Base-by-base conservation (phyloP, 2,329 filamentous ascomycete genomes). In the Diaporthe sp. region DNA sequence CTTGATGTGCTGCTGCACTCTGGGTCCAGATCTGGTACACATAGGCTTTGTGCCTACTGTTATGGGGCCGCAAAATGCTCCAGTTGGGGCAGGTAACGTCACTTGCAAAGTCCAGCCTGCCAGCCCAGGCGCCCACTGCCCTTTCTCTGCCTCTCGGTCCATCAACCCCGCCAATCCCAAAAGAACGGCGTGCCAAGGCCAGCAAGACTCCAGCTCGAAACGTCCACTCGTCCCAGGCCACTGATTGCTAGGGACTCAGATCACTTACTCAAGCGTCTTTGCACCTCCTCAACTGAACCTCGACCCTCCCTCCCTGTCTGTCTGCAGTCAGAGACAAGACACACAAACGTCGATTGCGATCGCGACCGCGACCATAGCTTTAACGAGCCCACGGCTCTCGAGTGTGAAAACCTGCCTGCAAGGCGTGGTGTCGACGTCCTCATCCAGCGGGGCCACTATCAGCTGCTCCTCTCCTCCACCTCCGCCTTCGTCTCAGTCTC, bases 201-300 rank as follows among this genome's bases (percentile, higher is more conserved):
- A 40, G 47, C 64, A 68, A 68, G 64, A 68, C 64, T 68, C 64
- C 64, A 68, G 64, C 64, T 68, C 64, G 64, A 68, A 68, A 68
- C 64, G 33, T 40, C 64, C 47, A 54, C 64, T 54, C 64, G 61
- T 72, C 70, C 47, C 35, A 66, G 57, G 40, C 70, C 64, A 68
- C 47, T 40, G 47, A 50, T 47, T 68, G 33, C 33, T 40, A 13
- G 33, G 64, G 28, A 67, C 22, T 25, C 42, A 25, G 42, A 35
- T 42, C 33, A 52, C 45, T 68, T 38, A 67, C 61, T 67, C 61
- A 52, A 33, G 64, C 17, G 54, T 68, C 33, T 54, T 47, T n/a
- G 47, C 64, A 68, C 47, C 52, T 58, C 67, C 35, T 70, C 67
- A 58, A 40, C 47, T 54, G 47, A n/a, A 25, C 47, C 47, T 28